These are phyloP conservation scores for Priceomyces medius DNA, from an alignment of 805 yeast species.

Conservation along the genomic window DNA sequence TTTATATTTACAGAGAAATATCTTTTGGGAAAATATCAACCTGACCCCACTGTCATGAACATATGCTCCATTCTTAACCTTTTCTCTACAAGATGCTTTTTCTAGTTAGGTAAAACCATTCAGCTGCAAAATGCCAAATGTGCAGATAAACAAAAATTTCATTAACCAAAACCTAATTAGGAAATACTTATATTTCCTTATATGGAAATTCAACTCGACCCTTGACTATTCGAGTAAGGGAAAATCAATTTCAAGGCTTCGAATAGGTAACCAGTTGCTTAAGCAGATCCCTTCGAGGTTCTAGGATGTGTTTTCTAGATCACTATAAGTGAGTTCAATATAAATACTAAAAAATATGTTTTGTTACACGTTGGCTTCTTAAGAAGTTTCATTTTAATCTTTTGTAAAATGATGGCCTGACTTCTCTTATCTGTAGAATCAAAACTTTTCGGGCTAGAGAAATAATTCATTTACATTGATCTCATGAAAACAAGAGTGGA, in stretches of 20 bases:
- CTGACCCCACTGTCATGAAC: not conserved
- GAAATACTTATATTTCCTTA: conserved; percentile 1
- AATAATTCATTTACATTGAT: no score
- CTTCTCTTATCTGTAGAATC: no score
- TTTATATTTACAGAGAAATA: not conserved
- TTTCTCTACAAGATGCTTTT: conserved; percentile 1
- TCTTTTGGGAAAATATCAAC: not conserved
- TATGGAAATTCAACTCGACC: not conserved
- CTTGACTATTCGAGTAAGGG: not conserved
- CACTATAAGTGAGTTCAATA: no score
- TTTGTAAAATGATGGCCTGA: no score
- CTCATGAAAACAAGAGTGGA: no score
- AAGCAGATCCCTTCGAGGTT: no score
- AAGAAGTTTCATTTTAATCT: no score
- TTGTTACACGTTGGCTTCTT: no score
- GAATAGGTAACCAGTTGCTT: not conserved
- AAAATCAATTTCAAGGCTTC: no score
- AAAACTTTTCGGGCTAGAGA: no score
- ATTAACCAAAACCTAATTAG: not conserved
- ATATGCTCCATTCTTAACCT: not conserved
- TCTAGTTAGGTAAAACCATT: conserved; percentile 1
- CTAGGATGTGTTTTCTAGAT: no score
- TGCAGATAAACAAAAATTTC: not conserved
- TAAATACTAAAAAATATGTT: no score
- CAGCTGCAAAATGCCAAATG: conserved; percentile 3